Percentiles rank a stretch among this genome's conserved stretches.
Conservation (phyloP, 2,329 filamentous ascomycete genomes). For the Ploettnerulaceae sp. region DNA sequence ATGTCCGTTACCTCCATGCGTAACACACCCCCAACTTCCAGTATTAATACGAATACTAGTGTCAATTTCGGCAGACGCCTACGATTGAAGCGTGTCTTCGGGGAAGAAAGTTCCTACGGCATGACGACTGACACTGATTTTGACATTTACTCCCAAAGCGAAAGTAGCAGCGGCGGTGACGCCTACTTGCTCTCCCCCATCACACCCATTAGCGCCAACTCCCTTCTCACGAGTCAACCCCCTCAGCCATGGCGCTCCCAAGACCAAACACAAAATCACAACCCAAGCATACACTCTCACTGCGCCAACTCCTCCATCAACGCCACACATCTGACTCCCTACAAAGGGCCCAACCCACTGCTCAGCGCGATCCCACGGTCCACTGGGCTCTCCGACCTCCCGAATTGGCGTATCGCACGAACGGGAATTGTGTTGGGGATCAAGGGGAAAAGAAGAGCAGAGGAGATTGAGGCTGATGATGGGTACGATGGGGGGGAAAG, state of each 20-base stretch:
- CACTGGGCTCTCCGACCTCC: conserved; percentile 14
- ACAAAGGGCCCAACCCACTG: conserved; percentile 36
- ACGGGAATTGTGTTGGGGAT: too few species aligned
- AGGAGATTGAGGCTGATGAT: conserved; percentile 27
- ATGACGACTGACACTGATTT: conserved; percentile 38
- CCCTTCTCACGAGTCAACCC: neutral
- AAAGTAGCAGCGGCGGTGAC: conserved; percentile 27
- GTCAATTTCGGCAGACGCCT: conserved; percentile 23
- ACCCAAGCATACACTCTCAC: conserved; percentile 9
- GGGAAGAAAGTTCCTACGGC: conserved; percentile 38
- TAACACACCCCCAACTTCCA: conserved; percentile 20
- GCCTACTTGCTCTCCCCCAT: conserved; percentile 27
- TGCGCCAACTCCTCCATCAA: conserved; percentile 24
- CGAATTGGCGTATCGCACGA: too few species aligned
- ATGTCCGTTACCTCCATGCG: conserved; percentile 10
- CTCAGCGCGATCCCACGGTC: conserved; percentile 43
- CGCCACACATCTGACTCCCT: conserved; percentile 2
- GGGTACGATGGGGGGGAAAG: conserved; percentile 30
- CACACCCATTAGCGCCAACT: conserved; percentile 18
- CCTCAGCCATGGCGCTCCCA: conserved; percentile 2
- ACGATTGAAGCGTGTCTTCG: conserved; percentile 34
- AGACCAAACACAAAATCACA: neutral
- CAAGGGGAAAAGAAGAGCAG: conserved; percentile 20
- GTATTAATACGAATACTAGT: neutral
- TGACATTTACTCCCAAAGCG: conserved; percentile 30